A percentile compares a stretch with the other conserved stretches of the same genome.
Evolutionary conservation across 179 eudicot genomes (phyloP).

Genomic region (Drosera spatulata): DNA sequence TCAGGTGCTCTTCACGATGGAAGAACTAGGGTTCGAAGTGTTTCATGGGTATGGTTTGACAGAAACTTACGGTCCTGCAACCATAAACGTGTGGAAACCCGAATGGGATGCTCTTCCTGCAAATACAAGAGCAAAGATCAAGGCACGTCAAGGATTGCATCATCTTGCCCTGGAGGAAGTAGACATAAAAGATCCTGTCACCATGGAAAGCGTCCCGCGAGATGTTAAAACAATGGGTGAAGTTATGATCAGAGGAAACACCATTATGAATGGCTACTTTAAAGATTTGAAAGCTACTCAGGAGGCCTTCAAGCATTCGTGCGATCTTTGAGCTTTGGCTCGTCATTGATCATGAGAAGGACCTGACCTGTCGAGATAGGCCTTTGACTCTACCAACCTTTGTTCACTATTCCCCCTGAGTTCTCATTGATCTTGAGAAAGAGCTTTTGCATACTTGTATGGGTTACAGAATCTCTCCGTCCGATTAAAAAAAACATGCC

Average conservation of each 20-base stretch:
- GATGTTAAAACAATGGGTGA: constrained; percentile 83
- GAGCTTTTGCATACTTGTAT: too few relatives aligned
- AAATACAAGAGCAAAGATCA: constrained; percentile 33
- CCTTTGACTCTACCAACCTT: too few relatives aligned
- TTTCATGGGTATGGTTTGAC: constrained; percentile 69
- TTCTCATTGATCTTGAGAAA: too few relatives aligned
- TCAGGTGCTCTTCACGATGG: constrained; percentile 47
- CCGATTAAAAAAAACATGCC: too few relatives aligned
- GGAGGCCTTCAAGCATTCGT: constrained; percentile 40
- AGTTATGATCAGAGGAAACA: constrained; percentile 82
- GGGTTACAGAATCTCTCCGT: too few relatives aligned
- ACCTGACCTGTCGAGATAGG: too few relatives aligned
- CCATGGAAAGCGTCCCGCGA: constrained; percentile 58
- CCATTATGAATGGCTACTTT: constrained; percentile 74
- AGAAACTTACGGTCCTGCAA: constrained; percentile 74
- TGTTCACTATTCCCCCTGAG: too few relatives aligned
- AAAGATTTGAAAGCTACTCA: constrained; percentile 40
- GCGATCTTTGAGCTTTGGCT: too few relatives aligned
- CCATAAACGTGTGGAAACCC: constrained; percentile 68
- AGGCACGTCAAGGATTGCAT: constrained; percentile 64
- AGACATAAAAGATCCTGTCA: constrained; percentile 54
- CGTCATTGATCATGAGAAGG: too few relatives aligned
- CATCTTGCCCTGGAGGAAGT: constrained; percentile 53
- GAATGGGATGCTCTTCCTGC: constrained; percentile 58
- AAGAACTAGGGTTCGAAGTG: constrained; percentile 62